These are phyloP conservation scores for Colletotrichum brevisporum DNA, from an alignment of 2,329 filamentous ascomycete species.

Conservation along the genomic window DNA sequence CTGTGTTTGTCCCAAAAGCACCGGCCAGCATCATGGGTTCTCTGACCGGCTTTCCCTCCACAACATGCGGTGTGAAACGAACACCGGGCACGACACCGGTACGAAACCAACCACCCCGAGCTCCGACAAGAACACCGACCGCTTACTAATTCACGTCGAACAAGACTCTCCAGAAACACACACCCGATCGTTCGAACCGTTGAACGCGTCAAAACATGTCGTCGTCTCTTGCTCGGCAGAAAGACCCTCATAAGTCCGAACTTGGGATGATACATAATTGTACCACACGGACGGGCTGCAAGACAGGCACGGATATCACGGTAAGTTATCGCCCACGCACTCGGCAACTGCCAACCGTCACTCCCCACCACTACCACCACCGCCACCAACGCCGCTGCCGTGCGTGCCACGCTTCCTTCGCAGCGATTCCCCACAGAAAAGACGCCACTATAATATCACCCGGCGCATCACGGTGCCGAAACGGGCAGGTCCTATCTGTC, in stretches of 20 bases:
- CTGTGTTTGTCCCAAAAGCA: too few species aligned
- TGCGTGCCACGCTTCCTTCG: not conserved
- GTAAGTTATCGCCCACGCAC: too few species aligned
- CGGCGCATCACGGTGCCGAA: not conserved
- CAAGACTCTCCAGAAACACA: not conserved
- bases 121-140: slow-evolving; percentile 8
- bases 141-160: slow-evolving; percentile 2
- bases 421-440: slow-evolving; percentile 2
- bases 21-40: slow-evolving; percentile 15
- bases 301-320: too few species aligned
- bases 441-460: not conserved
- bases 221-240: slow-evolving; percentile 14
- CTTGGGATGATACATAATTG: slow-evolving; percentile 12
- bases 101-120: slow-evolving; percentile 1
- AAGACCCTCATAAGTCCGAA: slow-evolving; percentile 8
- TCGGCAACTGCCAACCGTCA: not conserved
- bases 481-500: slow-evolving; percentile 18
- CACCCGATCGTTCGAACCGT: slow-evolving; percentile 4
- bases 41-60: not conserved
- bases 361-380: not conserved
- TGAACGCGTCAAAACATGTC: slow-evolving; percentile 17
- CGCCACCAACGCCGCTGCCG: not conserved
- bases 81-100: slow-evolving; percentile 11
- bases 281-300: too few species aligned
- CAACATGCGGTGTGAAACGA: slow-evolving; percentile 34